Evolutionary conservation across 75 land plant species (phyloP), one percentile per base, ranked within the genome.

Genomic region (Larix kaempferi): DNA sequence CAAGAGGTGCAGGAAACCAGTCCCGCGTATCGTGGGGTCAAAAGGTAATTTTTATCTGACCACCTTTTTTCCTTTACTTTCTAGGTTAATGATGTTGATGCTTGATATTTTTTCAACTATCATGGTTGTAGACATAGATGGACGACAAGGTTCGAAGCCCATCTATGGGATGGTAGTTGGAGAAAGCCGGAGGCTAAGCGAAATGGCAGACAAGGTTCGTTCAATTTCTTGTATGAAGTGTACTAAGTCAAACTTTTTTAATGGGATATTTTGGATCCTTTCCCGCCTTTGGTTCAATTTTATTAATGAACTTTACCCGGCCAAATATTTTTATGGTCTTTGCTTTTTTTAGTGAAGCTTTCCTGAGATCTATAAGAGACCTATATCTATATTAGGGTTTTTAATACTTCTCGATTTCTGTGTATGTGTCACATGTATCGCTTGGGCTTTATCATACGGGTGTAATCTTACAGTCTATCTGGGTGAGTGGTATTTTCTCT

Each of bases 151-250:
- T 88, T 82, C 74, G 91, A 89, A 72, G 89, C 91, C 2, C 89
- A 89, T 80, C 58, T 89, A 72, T 89, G 91, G 91, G 91, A 89
- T 71, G 87, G 87, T 57, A 86, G 82, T 49, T 84, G 83, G 56
- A 80, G 79, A 74, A 89, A 79, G 56, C 84, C 87, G 33, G 91
- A 87, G 1, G 85, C 83, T 57, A 82, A 86, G 5, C 72, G 91
- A 59, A 89, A 89, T 67, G 87, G 91, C 54, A 87, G 82, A 76
- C 91, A 89, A 89, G 91, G 91, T 82, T 39, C n/a, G 58, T 14
- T 10, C 52, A 63, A 4, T 21, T 17, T 49, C 37, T 52, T 26
- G n/a, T 3, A 2, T 72, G 17, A 65, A 26, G 3, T 44, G 54
- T 61, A n/a, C 25, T 0, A 1, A 16, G 21, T 59, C 21, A 16